A percentile compares a stretch with the other conserved stretches of the same genome.
phyloP scores from a whole-genome alignment of 129 eudicot genomes.

The Chrysanthemum seticuspe region DNA sequence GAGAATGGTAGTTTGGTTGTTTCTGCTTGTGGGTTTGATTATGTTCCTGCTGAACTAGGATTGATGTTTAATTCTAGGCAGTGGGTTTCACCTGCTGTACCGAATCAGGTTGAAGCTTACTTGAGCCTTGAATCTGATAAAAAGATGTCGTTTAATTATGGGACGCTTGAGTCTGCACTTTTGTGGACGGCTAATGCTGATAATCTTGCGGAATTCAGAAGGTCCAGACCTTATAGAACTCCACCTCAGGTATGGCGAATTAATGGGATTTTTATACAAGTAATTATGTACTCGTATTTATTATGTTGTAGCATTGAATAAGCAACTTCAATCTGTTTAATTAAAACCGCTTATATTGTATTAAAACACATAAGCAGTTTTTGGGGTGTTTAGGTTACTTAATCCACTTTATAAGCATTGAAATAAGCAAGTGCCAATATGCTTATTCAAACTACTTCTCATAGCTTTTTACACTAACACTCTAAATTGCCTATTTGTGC shows the following conservation, averaged over 20 bases:
- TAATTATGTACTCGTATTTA: not conserved
- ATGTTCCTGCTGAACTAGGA: conserved; percentile 88
- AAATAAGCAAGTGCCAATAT: no score
- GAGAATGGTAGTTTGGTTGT: conserved; percentile 67
- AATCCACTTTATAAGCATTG: no score
- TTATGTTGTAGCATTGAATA: not conserved
- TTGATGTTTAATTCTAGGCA: conserved; percentile 60
- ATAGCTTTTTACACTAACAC: no score
- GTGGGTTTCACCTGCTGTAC: not conserved
- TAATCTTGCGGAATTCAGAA: conserved; percentile 49
- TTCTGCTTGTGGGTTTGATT: conserved; percentile 94
- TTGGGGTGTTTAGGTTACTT: no score
- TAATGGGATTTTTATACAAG: not conserved
- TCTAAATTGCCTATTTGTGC: no score
- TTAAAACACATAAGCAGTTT: no score
- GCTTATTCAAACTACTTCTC: no score
- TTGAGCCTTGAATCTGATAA: conserved; percentile 77
- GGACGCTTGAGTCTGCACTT: conserved; percentile 85
- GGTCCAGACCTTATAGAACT: conserved; percentile 63
- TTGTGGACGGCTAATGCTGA: conserved; percentile 86
- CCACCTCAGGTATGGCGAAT: conserved; percentile 52
- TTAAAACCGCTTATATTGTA: no score
- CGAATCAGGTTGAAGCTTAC: conserved; percentile 54
- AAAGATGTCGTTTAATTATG: conserved; percentile 69
- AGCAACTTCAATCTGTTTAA: no score